Base-by-base conservation (phyloP, 2,329 filamentous ascomycete species). In the Pseudogymnoascus pannorum region DNA sequence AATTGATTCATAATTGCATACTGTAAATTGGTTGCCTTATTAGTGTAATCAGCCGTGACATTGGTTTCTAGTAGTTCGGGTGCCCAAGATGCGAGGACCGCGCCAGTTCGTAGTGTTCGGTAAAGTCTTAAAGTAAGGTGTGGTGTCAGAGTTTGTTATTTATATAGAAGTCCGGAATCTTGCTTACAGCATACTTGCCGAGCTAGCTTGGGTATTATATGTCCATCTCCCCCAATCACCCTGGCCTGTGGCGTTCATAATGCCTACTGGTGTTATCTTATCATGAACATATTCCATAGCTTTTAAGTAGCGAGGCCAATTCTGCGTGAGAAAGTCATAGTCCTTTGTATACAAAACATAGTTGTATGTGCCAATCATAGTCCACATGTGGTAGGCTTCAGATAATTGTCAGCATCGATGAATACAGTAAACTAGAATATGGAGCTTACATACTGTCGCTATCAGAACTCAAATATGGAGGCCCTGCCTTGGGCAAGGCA, bases 361-460 rank as follows among this genome's bases (percentile, higher is more conserved):
- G 62, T 80, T 79, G 67, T 78, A 78, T n/a, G 77, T 79, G 3
- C 77, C 76, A 54, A 81, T 77, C 71, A 81, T 75, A 1, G 75
- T 75, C 78, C 78, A 81, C 68, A 79, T 76, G 59, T 70, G 67
- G 48, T 69, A 69, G 6, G 60, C 35, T 38, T 7, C n/a, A 7
- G n/a, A 38, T 2, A 16, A 8, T 16, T 38, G 8, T 38, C 35
- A 24, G 20, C 20, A 51, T 51, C 7, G n/a, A 24, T 4, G 44
- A 29, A 14, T 48, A 51, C n/a, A n/a, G n/a, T n/a, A n/a, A 22
- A 22, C n/a, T 51, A 7, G 11, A 22, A 29, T 22, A 5, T 22
- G 18, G 66, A 66, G 16, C 66, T 64, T n/a, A 38, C 35, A 38
- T 38, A 38, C 35, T 38, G 35, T 38, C 35, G 14, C 35, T 57